Evolutionary conservation across 805 yeast species (phyloP).

Genomic region (Metschnikowia baotianmanensis): DNA sequence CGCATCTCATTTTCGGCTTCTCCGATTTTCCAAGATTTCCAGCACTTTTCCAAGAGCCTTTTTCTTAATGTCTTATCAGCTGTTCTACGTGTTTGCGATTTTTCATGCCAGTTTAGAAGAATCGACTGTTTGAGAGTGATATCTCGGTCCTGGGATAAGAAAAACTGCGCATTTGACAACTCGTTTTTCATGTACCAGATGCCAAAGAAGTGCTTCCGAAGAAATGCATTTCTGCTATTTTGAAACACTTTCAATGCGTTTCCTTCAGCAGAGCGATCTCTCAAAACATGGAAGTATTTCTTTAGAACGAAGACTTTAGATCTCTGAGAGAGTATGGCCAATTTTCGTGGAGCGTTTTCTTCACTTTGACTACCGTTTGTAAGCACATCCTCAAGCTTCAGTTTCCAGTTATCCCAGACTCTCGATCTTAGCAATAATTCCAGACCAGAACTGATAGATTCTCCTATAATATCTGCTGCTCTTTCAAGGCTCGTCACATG

Average conservation of each 20-base stretch:
- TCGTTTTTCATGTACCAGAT: slow-evolving; percentile 3
- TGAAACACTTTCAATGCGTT: neutral
- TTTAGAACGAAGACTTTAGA: neutral
- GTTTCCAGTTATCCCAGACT: slow-evolving; percentile 5
- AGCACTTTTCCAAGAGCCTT: neutral
- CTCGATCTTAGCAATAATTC: neutral
- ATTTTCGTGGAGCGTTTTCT: slow-evolving; percentile 1
- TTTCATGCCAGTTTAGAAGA: slow-evolving; percentile 7
- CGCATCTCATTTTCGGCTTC: slow-evolving; percentile 1
- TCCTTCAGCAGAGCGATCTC: neutral
- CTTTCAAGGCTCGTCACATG: neutral
- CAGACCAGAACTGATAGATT: slow-evolving; percentile 3
- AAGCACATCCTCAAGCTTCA: neutral
- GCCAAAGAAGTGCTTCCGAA: slow-evolving; percentile 4
- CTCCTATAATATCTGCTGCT: neutral
- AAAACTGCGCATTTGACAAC: neutral
- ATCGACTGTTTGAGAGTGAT: slow-evolving; percentile 4
- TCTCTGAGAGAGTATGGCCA: neutral
- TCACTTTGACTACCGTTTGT: neutral
- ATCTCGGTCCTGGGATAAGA: neutral
- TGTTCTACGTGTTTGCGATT: neutral
- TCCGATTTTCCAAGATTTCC: slow-evolving; percentile 17
- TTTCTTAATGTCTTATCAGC: slow-evolving; percentile 4
- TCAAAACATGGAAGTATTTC: slow-evolving; percentile 2
- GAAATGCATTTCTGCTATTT: neutral